phyloP scores from a whole-genome alignment of 2,329 filamentous ascomycete genomes.

The Sporothrix humicola region DNA sequence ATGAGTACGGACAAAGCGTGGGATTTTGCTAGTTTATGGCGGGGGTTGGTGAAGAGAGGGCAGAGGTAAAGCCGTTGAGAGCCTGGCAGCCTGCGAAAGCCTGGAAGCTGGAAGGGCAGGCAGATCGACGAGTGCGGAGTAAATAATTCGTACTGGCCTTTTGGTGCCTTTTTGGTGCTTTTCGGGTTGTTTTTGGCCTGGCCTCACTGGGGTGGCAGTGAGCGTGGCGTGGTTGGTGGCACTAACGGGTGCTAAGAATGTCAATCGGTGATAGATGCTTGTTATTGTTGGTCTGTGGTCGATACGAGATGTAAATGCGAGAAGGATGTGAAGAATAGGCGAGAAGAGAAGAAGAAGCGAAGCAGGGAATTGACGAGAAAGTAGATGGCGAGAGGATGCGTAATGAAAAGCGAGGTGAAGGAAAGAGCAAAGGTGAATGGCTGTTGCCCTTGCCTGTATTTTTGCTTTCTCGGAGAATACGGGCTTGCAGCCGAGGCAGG shows the following conservation, averaged over 20 bases:
- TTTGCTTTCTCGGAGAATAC: constrained; percentile 11
- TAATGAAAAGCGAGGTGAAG: background rate
- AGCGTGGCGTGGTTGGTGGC: constrained; percentile 22
- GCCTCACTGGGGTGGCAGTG: background rate
- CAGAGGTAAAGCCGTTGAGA: background rate
- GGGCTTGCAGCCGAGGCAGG: constrained; percentile 26
- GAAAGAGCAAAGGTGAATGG: constrained; percentile 13
- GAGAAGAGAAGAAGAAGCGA: background rate
- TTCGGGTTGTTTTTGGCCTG: background rate
- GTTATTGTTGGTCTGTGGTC: background rate
- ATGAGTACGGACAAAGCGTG: background rate
- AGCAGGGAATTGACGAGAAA: background rate
- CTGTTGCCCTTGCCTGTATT: background rate
- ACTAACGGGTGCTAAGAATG: constrained; percentile 15
- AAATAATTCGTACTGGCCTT: background rate
- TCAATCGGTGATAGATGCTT: constrained; percentile 19
- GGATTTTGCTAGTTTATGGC: constrained; percentile 6
- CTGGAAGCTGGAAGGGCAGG: background rate
- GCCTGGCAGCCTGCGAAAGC: background rate
- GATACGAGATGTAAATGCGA: background rate
- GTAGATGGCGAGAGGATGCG: constrained; percentile 17
- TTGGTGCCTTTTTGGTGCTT: no score
- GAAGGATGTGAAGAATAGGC: background rate
- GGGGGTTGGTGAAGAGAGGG: constrained; percentile 3
- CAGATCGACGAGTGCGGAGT: constrained; percentile 11